These are phyloP conservation scores for Blakeslea trispora DNA, from an alignment of 371 early-diverging fungal species.

Conservation along the genomic window DNA sequence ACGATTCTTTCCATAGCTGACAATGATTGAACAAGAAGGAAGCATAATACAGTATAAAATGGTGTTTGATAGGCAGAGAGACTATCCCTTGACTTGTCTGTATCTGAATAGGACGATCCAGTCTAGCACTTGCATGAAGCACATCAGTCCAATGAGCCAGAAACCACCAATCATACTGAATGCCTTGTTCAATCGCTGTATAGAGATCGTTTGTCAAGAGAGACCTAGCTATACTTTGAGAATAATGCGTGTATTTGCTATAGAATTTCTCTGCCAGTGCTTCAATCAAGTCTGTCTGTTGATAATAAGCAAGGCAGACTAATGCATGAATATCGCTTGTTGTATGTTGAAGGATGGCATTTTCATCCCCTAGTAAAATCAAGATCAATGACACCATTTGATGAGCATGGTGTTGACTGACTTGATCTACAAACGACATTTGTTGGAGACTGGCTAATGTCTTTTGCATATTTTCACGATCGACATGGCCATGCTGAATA, in stretches of 20 bases:
- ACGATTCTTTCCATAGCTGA: constrained; percentile 7
- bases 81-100: not conserved
- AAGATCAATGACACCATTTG: not conserved
- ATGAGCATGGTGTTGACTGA: not conserved
- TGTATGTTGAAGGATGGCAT: constrained; percentile 1
- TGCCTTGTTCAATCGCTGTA: constrained; percentile 6
- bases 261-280: not conserved
- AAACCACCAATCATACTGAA: constrained; percentile 19
- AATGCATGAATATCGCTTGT: constrained; percentile 12
- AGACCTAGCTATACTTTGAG: not conserved
- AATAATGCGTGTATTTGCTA: not conserved
- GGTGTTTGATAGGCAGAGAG: not conserved
- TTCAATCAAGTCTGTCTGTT: not conserved
- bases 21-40: constrained; percentile 10
- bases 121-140: constrained; percentile 5
- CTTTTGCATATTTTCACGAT: not conserved
- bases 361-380: constrained; percentile 9
- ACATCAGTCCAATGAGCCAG: constrained; percentile 17
- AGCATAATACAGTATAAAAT: constrained; percentile 15
- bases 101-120: constrained; percentile 3
- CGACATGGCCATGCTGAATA: not conserved
- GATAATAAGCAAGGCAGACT: constrained; percentile 5
- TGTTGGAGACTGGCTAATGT: not conserved
- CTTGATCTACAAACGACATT: not conserved
- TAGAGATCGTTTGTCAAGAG: constrained; percentile 7